Percentiles rank a stretch among this genome's conserved stretches.
These are phyloP conservation scores for Pyrenochaeta sp. DNA, from an alignment of 2,329 filamentous ascomycete species.

Conservation along the genomic window DNA sequence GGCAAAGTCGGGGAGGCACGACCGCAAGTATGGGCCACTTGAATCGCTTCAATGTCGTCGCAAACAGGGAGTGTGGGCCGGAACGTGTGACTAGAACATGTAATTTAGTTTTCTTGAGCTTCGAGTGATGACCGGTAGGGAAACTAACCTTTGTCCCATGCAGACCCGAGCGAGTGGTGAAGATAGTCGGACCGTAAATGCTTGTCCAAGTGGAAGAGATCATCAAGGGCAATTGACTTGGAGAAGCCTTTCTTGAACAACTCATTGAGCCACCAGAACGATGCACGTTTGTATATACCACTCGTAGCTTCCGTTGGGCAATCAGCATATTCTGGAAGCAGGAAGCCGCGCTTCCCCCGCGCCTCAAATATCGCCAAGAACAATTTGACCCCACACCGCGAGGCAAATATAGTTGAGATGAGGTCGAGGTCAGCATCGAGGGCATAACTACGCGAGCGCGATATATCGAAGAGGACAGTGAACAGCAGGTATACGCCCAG, in stretches of 20 bases:
- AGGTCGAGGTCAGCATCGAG: constrained; percentile 37
- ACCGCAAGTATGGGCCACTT: constrained; percentile 42
- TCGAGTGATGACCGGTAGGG: background rate
- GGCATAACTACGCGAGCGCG: constrained; percentile 53
- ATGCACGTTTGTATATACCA: constrained; percentile 56
- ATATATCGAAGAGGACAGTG: constrained; percentile 56
- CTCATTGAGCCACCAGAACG: constrained; percentile 64
- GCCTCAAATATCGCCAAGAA: constrained; percentile 56
- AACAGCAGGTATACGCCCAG: constrained; percentile 57
- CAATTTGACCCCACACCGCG: constrained; percentile 52
- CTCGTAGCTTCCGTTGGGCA: constrained; percentile 61
- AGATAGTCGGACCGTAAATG: constrained; percentile 53
- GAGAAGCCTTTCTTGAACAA: constrained; percentile 60
- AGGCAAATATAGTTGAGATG: constrained; percentile 54
- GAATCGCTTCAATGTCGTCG: constrained; percentile 31
- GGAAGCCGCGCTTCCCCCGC: constrained; percentile 52
- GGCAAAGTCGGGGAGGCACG: constrained; percentile 33
- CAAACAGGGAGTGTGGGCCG: constrained; percentile 34
- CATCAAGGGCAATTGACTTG: constrained; percentile 52
- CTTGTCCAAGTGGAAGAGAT: constrained; percentile 56
- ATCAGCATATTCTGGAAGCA: constrained; percentile 48
- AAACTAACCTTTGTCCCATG: constrained; percentile 52
- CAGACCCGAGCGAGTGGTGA: constrained; percentile 44
- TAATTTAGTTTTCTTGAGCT: no score
- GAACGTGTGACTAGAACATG: constrained; percentile 17